phyloP scores from a whole-genome alignment of 305 asterid genomes.

The Fraxinus nigra region DNA sequence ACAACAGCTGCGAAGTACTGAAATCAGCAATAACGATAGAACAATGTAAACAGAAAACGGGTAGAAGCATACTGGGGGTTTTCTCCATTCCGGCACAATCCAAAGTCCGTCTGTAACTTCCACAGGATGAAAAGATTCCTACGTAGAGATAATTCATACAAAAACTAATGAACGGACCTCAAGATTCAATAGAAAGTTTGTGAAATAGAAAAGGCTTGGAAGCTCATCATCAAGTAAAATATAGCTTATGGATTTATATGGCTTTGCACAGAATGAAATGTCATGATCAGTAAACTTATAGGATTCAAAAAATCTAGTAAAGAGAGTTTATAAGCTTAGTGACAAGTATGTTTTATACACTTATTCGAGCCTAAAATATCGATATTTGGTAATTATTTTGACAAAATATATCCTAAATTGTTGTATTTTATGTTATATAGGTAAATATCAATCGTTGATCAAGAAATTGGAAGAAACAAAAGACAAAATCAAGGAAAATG shows the following conservation, averaged over 20 bases:
- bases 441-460: neutral
- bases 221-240: neutral
- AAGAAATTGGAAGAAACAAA: too few relatives aligned
- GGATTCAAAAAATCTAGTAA: neutral
- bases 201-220: neutral
- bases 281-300: neutral
- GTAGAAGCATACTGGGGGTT: slow-evolving; percentile 68
- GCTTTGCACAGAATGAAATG: neutral
- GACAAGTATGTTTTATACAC: neutral
- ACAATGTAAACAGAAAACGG: slow-evolving; percentile 16
- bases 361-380: neutral
- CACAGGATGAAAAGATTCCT: slow-evolving; percentile 87
- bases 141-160: slow-evolving; percentile 14
- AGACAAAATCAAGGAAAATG: too few relatives aligned
- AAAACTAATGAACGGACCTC: slow-evolving; percentile 1
- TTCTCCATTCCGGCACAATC: slow-evolving; percentile 89
- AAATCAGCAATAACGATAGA: neutral
- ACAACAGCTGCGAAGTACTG: slow-evolving; percentile 8
- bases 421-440: neutral
- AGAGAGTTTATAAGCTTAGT: neutral
- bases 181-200: neutral
- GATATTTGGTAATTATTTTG: too few relatives aligned
- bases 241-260: neutral
- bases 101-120: slow-evolving; percentile 73
- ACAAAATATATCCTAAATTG: neutral